Base-by-base conservation (phyloP, 2,329 filamentous ascomycete species). In the Diplodia mutila region DNA sequence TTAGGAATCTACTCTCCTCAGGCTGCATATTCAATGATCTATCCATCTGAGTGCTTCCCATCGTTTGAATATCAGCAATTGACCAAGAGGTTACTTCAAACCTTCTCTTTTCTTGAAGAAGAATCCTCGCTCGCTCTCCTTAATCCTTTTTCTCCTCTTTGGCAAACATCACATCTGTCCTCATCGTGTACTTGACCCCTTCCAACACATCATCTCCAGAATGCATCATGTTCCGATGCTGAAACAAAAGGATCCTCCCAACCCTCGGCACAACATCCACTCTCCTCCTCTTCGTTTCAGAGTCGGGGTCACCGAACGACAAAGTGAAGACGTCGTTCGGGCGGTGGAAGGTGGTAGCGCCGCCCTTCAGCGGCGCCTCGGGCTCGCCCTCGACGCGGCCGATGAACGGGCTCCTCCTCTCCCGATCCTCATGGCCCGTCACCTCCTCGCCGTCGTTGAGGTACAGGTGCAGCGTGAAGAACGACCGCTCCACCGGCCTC, bases 391-490 rank as follows among this genome's bases (percentile, higher is more conserved):
- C 59, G 23, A 49, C 39, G 18, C 34, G 27, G 23, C 59, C 59
- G 18, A 63, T 12, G 18, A 63, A 63, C 42, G 59, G 59, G 23
- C 59, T 63, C 27, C 46, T 37, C 59, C 39, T 49, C 25, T 63
- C 59, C 29, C 23, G 18, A 23, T 63, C 59, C n/a, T 9, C 39
- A 8, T 32, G 23, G 3, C 55, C 55, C 23, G 4, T 27, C 54
- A 72, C 72, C 42, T 72, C 70, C 7, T 76, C 77, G 3, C 79
- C 75, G 32, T 84, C 82, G 69, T 82, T 86, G 59, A 87, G 76
- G 70, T 88, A 88, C 18, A 88, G 71, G 68, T 88, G 86, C 34
- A 88, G 72, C 0, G 86, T 88, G 70, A 83, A 86, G 61, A 82
- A 83, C 1, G 84, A 85, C 14, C 77, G 74, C 74, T 87, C 82